phyloP scores from a whole-genome alignment of 176 grass and related monocot genomes.

The Microstegium vimineum region DNA sequence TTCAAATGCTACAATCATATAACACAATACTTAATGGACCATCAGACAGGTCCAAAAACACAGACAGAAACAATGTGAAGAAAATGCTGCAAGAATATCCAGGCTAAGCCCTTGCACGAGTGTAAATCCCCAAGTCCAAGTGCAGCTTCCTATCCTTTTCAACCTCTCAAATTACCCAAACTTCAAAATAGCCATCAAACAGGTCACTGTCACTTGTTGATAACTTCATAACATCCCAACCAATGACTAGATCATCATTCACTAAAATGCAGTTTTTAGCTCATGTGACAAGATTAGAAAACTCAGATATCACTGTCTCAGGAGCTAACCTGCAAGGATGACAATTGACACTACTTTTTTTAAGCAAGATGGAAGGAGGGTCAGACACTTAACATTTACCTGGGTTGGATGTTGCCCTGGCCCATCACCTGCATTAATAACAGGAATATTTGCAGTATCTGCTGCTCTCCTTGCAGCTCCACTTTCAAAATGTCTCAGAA shows the following conservation, averaged over 20 bases:
- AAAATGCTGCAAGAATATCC: not conserved
- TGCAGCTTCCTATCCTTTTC: not conserved
- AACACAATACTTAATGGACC: not conserved
- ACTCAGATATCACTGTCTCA: not conserved
- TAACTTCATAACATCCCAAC: not conserved
- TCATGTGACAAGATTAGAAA: not conserved
- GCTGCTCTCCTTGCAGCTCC: constrained; percentile 78
- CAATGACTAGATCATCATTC: not conserved
- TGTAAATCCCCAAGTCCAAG: not conserved
- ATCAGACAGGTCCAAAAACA: not conserved
- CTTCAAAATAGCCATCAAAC: not conserved
- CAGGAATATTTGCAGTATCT: constrained; percentile 57
- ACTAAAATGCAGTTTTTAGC: not conserved
- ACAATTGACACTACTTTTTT: not conserved
- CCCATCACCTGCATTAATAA: constrained; percentile 90
- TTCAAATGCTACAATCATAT: not conserved
- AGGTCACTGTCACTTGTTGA: not conserved
- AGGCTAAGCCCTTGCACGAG: not conserved
- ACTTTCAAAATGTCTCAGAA: constrained; percentile 90
- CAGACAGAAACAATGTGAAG: not conserved
- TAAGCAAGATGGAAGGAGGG: not conserved
- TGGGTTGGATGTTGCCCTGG: constrained; percentile 87
- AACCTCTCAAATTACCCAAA: not conserved
- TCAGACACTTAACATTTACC: constrained; percentile 39
- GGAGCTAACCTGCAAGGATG: not conserved